A percentile compares a stretch with the other conserved stretches of the same genome.
Evolutionary conservation across 192 early-diverging fungal genomes (phyloP).

Genomic region (Jimgerdemannia flammicorona): DNA sequence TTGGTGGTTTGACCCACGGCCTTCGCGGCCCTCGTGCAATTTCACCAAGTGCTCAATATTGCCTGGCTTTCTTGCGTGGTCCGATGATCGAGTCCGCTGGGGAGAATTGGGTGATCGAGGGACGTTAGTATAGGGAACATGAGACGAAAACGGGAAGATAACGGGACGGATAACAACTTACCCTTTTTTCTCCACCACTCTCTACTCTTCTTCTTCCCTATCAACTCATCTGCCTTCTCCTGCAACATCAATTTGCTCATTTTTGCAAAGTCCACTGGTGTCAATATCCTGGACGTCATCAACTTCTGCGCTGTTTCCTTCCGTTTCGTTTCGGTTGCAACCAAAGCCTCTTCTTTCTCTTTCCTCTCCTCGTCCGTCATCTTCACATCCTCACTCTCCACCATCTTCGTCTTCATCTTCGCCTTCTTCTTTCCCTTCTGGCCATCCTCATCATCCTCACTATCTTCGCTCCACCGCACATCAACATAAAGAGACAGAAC

Average conservation of each 20-base stretch:
- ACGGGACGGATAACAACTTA: neutral
- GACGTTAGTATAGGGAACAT: neutral
- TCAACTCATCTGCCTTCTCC: constrained; percentile 48
- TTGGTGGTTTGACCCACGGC: constrained; percentile 84
- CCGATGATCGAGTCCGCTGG: constrained; percentile 38
- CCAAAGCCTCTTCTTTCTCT: constrained; percentile 30
- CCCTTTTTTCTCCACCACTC: constrained; percentile 3
- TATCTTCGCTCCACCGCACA: constrained; percentile 23
- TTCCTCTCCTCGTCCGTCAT: constrained; percentile 37
- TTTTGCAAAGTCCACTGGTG: constrained; percentile 87
- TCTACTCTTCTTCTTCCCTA: constrained; percentile 13
- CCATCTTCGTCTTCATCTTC: constrained; percentile 26
- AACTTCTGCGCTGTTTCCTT: constrained; percentile 40
- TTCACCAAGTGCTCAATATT: constrained; percentile 86
- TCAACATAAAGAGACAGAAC: no score
- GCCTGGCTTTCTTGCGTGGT: constrained; percentile 77
- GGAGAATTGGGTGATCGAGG: neutral
- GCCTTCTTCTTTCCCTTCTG: constrained; percentile 14
- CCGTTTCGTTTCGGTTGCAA: constrained; percentile 42
- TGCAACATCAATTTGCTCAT: constrained; percentile 73
- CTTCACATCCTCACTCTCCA: constrained; percentile 21
- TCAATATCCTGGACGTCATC: constrained; percentile 68
- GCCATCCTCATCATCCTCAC: constrained; percentile 25
- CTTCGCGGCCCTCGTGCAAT: constrained; percentile 88
- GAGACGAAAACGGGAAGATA: constrained; percentile 3